Evolutionary conservation across 306 rosid genomes (phyloP), one percentile per base, ranked within the genome.

Genomic region (Mucuna pruriens): DNA sequence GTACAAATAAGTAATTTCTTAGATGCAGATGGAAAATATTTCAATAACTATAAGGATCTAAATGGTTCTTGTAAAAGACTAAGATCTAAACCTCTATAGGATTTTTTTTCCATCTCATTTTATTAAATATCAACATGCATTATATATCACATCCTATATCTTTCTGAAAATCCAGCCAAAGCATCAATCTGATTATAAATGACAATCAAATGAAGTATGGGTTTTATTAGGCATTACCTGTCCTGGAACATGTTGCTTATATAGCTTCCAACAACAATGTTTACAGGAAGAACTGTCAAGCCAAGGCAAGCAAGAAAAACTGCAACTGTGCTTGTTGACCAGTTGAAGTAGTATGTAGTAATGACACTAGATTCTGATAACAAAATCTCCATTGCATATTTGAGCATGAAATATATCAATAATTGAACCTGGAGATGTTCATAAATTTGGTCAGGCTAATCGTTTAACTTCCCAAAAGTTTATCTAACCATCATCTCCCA

Each of bases 361-460:
- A 95, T 25, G 45, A 95, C 99, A 89, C 99, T 95, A 49, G 99
- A 95, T 89, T 95, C 99, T 20, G 99, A 89, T 67, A 95, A 88
- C 76, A 95, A 82, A 85, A 95, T 79, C 95, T 95, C 99, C 94
- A 95, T 90, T 15, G 80, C 99, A 55, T 95, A 95, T 89, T 95
- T 95, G 85, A 95, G 99, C 99, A 95, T 95, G 93, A 95, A 95
- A 85, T 95, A 95, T 85, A 95, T 95, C 90, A 95, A 88, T 86
- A 95, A 51, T 75, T 95, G 99, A 86, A 94, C 98, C 98, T 94
- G 90, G 39, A 61, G 72, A 71, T 44, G 26, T 68, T 55, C 34
- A 81, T 48, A 79, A 84, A 82, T 91, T 55, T 84, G 90, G 78
- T 69, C 75, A 86, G 82, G 44, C 25, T 55, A 85, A 75, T 61